Evolutionary conservation across 495 filamentous ascomycete species (phyloP).

Genomic region (Thermothielavioides terrestris): DNA sequence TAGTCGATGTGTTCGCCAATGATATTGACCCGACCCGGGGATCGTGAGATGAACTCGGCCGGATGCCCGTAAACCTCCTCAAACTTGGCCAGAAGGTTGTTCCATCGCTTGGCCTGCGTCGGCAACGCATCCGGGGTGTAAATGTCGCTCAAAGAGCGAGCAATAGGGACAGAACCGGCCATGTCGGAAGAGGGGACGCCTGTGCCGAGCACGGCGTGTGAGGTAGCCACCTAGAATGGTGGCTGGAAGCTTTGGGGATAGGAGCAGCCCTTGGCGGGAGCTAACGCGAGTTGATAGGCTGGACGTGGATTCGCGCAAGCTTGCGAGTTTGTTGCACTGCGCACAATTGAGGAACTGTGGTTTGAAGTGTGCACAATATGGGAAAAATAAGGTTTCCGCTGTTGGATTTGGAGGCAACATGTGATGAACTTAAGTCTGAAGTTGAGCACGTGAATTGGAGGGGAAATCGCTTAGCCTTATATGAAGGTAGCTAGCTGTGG

Average conservation of each 20-base stretch:
- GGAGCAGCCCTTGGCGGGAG: too few relatives aligned
- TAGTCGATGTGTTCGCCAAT: conserved; percentile 99
- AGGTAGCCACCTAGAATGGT: neutral
- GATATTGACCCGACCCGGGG: conserved; percentile 92
- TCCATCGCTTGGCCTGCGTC: conserved; percentile 58
- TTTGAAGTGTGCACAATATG: too few relatives aligned
- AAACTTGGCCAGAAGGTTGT: conserved; percentile 62
- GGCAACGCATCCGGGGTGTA: conserved; percentile 56
- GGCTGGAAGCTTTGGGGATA: neutral
- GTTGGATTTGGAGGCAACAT: too few relatives aligned
- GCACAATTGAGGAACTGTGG: too few relatives aligned
- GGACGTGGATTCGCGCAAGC: too few relatives aligned
- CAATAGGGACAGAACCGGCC: conserved; percentile 51
- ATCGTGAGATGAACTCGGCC: conserved; percentile 78
- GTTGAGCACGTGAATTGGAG: too few relatives aligned
- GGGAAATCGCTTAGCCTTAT: too few relatives aligned
- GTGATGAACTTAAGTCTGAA: too few relatives aligned
- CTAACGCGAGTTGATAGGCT: too few relatives aligned
- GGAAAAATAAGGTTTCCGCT: too few relatives aligned
- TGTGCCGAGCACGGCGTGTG: neutral
- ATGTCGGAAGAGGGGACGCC: conserved; percentile 34
- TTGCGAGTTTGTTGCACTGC: too few relatives aligned
- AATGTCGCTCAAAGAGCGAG: conserved; percentile 53
- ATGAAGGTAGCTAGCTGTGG: too few relatives aligned
- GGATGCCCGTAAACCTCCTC: conserved; percentile 57